Conservation (phyloP, 2,329 filamentous ascomycete genomes). For the Cladorrhinum sp. region DNA sequence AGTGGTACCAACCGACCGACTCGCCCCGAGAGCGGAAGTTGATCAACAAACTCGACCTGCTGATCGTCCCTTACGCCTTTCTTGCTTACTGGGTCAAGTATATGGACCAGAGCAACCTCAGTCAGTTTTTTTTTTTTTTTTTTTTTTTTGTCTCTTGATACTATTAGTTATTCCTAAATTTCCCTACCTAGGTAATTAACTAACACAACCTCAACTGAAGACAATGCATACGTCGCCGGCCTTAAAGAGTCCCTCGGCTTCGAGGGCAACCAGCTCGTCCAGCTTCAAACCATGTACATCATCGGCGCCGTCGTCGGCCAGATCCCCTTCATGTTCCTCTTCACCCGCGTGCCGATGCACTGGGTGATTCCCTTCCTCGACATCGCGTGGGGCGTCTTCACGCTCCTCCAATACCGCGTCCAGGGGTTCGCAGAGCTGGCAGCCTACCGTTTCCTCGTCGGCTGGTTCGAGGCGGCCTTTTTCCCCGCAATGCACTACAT, state of each 20-base stretch:
- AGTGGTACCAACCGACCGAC: conserved; percentile 50
- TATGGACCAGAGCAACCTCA: conserved; percentile 53
- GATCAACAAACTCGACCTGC: conserved; percentile 52
- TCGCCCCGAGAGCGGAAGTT: conserved; percentile 48
- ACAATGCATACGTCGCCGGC: conserved; percentile 55
- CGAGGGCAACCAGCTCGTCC: conserved; percentile 52
- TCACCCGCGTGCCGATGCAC: conserved; percentile 45
- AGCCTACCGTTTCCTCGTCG: conserved; percentile 53
- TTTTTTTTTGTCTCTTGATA: background rate
- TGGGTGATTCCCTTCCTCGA: conserved; percentile 51
- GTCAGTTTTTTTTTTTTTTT: conserved; percentile 31
- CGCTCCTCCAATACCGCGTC: conserved; percentile 52
- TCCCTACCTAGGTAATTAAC: too few relatives aligned
- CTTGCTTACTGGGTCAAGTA: conserved; percentile 56
- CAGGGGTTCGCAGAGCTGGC: conserved; percentile 47
- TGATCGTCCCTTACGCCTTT: conserved; percentile 56
- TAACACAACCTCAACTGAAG: conserved; percentile 29
- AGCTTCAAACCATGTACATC: conserved; percentile 52
- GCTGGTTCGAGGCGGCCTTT: conserved; percentile 48
- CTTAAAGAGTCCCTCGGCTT: conserved; percentile 51
- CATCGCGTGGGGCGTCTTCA: conserved; percentile 54
- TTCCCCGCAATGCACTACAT: conserved; percentile 42
- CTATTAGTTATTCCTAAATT: background rate
- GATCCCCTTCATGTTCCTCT: conserved; percentile 51
- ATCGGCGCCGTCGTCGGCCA: conserved; percentile 50